phyloP scores from a whole-genome alignment of 1,284 basidiomycete genomes.

The Puccinia horiana region DNA sequence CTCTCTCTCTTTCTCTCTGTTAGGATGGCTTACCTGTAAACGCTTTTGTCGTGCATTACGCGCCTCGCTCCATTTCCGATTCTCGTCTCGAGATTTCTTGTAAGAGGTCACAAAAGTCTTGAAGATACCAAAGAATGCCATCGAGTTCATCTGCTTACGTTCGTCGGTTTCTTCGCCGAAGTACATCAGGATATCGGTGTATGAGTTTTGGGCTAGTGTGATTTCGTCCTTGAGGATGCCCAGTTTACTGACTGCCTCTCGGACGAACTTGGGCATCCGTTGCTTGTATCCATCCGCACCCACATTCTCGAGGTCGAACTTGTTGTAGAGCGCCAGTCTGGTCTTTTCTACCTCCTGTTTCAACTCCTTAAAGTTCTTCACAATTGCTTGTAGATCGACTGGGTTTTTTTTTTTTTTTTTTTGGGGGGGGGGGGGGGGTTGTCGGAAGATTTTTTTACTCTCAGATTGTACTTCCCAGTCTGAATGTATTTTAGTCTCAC shows the following conservation, averaged over 20 bases:
- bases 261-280: conserved; percentile 85
- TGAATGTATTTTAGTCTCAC: background rate
- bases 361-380: conserved; percentile 71
- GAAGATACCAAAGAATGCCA: conserved; percentile 91
- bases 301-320: conserved; percentile 67
- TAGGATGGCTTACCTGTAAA: conserved; percentile 4
- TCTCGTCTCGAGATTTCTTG: conserved; percentile 82
- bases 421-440: too few relatives aligned
- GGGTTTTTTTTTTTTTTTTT: conserved; percentile 48
- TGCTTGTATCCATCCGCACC: conserved; percentile 74
- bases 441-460: too few relatives aligned
- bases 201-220: conserved; percentile 75
- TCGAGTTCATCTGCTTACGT: conserved; percentile 67
- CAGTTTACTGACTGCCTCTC: conserved; percentile 71
- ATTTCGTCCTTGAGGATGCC: conserved; percentile 82
- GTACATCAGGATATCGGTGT: conserved; percentile 78
- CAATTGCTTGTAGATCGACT: conserved; percentile 69
- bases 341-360: conserved; percentile 77
- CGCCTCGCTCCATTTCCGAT: conserved; percentile 70
- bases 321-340: conserved; percentile 72
- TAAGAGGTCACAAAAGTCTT: conserved; percentile 91
- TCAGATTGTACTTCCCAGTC: conserved; percentile 56
- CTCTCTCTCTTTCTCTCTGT: conserved; percentile 11
- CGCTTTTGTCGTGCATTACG: conserved; percentile 68
- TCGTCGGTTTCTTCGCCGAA: conserved; percentile 84